These are phyloP conservation scores for Suhomyces terraborum DNA, from an alignment of 1,139 yeast genomes.

Conservation along the genomic window DNA sequence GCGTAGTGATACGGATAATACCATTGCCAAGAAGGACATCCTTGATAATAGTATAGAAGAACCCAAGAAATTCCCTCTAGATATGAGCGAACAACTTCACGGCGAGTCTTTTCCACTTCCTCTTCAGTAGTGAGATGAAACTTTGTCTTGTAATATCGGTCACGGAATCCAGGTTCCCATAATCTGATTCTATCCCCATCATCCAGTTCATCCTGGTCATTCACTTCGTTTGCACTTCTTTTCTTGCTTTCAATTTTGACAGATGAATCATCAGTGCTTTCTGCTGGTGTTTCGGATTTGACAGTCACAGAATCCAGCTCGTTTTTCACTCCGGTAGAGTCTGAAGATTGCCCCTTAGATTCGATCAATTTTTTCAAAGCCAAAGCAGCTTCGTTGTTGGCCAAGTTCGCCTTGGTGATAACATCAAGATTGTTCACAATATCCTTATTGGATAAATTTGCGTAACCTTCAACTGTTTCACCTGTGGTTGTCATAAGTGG, in stretches of 20 bases:
- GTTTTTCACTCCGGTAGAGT: slow-evolving; percentile 26
- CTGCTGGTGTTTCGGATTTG: slow-evolving; percentile 2
- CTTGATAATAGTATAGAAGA: slow-evolving; percentile 88
- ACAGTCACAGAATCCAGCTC: slow-evolving; percentile 11
- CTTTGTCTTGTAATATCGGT: slow-evolving; percentile 77
- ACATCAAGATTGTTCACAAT: slow-evolving; percentile 67
- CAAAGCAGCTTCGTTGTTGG: slow-evolving; percentile 72
- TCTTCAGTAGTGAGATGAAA: slow-evolving; percentile 59
- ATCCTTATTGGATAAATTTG: slow-evolving; percentile 69
- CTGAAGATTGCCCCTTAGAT: slow-evolving; percentile 29
- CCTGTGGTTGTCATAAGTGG: slow-evolving; percentile 76
- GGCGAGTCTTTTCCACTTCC: slow-evolving; percentile 57
- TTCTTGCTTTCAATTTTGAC: slow-evolving; percentile 2
- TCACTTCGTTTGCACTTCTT: slow-evolving; percentile 1
- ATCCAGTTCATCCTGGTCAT: slow-evolving; percentile 16
- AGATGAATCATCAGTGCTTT: not conserved
- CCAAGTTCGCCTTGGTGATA: slow-evolving; percentile 74
- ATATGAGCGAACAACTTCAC: slow-evolving; percentile 68
- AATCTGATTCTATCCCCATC: slow-evolving; percentile 61
- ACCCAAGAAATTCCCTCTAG: slow-evolving; percentile 98
- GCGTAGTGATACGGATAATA: slow-evolving; percentile 97
- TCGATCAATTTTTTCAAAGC: slow-evolving; percentile 53
- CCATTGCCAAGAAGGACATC: slow-evolving; percentile 99
- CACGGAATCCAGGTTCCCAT: slow-evolving; percentile 86
- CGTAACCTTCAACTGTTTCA: slow-evolving; percentile 61